Evolutionary conservation across 2,329 filamentous ascomycete genomes (phyloP), one percentile per base, ranked within the genome.

Genomic region (Phialemoniopsis sp.): DNA sequence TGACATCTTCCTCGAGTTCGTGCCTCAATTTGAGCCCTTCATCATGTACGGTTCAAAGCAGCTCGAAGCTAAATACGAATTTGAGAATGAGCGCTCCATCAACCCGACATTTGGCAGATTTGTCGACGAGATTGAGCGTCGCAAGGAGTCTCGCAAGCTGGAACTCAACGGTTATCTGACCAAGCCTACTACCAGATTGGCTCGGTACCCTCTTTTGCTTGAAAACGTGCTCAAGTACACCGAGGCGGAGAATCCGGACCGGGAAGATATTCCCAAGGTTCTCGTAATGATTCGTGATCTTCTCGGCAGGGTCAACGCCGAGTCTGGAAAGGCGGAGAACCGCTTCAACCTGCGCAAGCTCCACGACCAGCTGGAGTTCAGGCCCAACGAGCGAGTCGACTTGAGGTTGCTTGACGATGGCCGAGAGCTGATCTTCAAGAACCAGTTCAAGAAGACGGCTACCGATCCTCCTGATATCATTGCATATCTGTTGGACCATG

Each of bases 151-250:
- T 6, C 80, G 93, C 47, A 98, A 98, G 65, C 73, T 98, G 34
- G 93, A 98, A 63, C 72, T 98, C 43, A 98, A 98, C 60, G 93
- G 93, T 51, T 98, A 98, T 57, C 72, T 98, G 38, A 98, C 93
- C 8, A 98, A 98, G 63, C 93, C 93, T 2, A 98, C 93, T 2
- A 98, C 93, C 14, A 82, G 93, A 68, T 70, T 98, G 54, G 93
- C 93, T 32, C 81, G 93, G 62, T 98, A 98, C 60, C 93, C 93
- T 4, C 70, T 98, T 29, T 72, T 98, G 12, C 72, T 98, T 13
- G 93, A 97, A 52, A 89, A 90, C 48, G 88, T 97, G 29, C 67
- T 89, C 47, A 98, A 97, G 59, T 87, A 91, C 58, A 96, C 91
- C 0, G 85, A 90, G 35, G 87, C 91, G 38, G 89, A 83, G 41